Conservation (phyloP, 805 yeast species). For the Pichia heedii region DNA sequence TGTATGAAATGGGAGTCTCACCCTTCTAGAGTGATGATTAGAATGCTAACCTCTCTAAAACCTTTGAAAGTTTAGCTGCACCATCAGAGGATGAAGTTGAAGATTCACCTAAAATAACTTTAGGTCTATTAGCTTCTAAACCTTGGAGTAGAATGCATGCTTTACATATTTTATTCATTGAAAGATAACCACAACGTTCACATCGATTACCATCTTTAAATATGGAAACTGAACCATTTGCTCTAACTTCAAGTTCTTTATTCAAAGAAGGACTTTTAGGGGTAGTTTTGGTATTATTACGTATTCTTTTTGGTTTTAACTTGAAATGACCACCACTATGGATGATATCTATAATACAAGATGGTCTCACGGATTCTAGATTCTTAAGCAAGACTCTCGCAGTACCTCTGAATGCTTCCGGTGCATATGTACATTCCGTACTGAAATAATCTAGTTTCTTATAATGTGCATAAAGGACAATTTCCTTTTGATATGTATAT, state of each 20-base stretch:
- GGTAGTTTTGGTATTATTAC: constrained; percentile 14
- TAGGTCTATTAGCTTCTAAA: constrained; percentile 66
- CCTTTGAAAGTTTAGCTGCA: constrained; percentile 52
- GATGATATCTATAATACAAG: constrained; percentile 89
- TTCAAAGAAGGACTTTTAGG: constrained; percentile 31
- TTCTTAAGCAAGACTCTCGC: constrained; percentile 89
- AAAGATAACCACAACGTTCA: constrained; percentile 83
- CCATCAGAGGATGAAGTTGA: constrained; percentile 38
- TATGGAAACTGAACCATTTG: constrained; percentile 56
- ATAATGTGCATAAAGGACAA: constrained; percentile 94
- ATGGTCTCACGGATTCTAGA: constrained; percentile 81
- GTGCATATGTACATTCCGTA: constrained; percentile 96
- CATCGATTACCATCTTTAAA: constrained; percentile 56
- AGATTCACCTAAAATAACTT: constrained; percentile 45
- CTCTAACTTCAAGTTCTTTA: constrained; percentile 42
- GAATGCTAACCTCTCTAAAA: constrained; percentile 57
- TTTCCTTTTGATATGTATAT: constrained; percentile 93
- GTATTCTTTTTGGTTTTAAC: constrained; percentile 48
- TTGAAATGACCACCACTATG: constrained; percentile 86
- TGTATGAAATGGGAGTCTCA: too few relatives aligned
- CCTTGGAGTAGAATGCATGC: constrained; percentile 88
- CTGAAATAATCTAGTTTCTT: constrained; percentile 91
- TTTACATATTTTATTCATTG: constrained; percentile 83
- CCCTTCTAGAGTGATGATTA: too few relatives aligned
- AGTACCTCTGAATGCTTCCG: constrained; percentile 97